Percentiles rank a stretch among this genome's conserved stretches.
phyloP scores from a whole-genome alignment of 495 filamentous ascomycete genomes.

The Pyrenopolyporus hunteri region DNA sequence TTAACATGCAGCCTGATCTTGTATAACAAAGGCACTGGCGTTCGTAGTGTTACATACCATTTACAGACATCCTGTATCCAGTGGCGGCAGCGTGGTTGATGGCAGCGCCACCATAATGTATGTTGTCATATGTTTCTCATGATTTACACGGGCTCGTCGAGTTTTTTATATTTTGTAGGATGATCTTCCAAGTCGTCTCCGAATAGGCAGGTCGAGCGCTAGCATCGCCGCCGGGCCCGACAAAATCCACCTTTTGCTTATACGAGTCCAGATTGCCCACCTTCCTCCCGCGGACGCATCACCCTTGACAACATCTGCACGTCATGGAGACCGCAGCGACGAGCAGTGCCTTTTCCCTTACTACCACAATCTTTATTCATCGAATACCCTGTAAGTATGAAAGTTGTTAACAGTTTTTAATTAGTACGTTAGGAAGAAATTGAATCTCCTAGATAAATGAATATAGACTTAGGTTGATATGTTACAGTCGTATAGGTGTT shows the following conservation, averaged over 20 bases:
- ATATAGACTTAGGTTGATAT: conserved; percentile 9
- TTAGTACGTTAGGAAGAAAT: too few relatives aligned
- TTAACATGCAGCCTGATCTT: not conserved
- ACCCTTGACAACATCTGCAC: conserved; percentile 22
- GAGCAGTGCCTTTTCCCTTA: conserved; percentile 2
- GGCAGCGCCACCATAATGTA: conserved; percentile 13
- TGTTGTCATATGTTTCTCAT: conserved; percentile 26
- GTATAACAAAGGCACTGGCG: not conserved
- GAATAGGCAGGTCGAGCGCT: conserved; percentile 34
- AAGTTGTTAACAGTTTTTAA: too few relatives aligned
- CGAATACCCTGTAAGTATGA: not conserved
- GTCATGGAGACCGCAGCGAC: conserved; percentile 22
- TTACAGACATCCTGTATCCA: not conserved
- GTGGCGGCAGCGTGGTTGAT: conserved; percentile 1
- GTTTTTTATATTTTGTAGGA: conserved; percentile 12
- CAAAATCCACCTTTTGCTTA: conserved; percentile 15
- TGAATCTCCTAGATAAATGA: conserved; percentile 9
- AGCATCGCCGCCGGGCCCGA: conserved; percentile 9
- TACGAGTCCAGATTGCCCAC: conserved; percentile 9
- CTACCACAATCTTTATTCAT: not conserved
- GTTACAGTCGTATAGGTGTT: too few relatives aligned
- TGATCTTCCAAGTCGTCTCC: conserved; percentile 22
- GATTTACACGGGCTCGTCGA: not conserved
- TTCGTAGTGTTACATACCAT: not conserved
- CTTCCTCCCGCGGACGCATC: conserved; percentile 20